Base-by-base conservation (phyloP, 2,329 filamentous ascomycete genomes). In the Diplodia corticola region DNA sequence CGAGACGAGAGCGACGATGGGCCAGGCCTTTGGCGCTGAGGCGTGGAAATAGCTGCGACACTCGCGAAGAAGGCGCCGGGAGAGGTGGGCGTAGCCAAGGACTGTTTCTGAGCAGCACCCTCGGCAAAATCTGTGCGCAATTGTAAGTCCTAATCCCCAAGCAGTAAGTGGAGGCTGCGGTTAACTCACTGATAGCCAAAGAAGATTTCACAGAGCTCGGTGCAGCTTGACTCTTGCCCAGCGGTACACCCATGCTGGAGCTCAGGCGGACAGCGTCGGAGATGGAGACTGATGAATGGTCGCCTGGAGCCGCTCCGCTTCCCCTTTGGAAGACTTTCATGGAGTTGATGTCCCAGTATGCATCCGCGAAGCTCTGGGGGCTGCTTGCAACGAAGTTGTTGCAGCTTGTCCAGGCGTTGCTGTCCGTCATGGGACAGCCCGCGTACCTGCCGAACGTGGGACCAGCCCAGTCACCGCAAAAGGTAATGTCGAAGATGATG, bases 381-480 rank as follows among this genome's bases (percentile, higher is more conserved):
- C 70, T 70, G 5, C 30, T 67, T 7, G 67, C 71, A 4, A 74
- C 71, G 50, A 68, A 74, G 20, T 67, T 55, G 10, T 69, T 64
- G 65, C 72, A 74, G 46, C 69, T 72, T 46, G 78, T 75, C 17
- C 69, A 67, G 1, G 69, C 33, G 30, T 22, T 66, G 4, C 49
- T 46, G 20, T 60, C 60, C 5, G 49, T 54, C 24, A 63, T 33
- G 5, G 83, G 78, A 76, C 90, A 92, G 61, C 82, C 81, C 24
- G 50, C 10, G 69, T 87, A 83, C 33, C 75, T 71, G 63, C 72
- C 71, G 87, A 89, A 95, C 35, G 88, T 85, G 33, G 80, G 74
- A 17, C 91, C 91, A 4, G 91, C 92, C 92, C 92, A 96, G 30
- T 69, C 71, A n/a, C 78, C 78, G 68, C 78, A 80, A 60, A 80